Evolutionary conservation across 148 eudicot genomes (phyloP), one percentile per base, ranked within the genome.

Genomic region (Vaccinium corymbosum): DNA sequence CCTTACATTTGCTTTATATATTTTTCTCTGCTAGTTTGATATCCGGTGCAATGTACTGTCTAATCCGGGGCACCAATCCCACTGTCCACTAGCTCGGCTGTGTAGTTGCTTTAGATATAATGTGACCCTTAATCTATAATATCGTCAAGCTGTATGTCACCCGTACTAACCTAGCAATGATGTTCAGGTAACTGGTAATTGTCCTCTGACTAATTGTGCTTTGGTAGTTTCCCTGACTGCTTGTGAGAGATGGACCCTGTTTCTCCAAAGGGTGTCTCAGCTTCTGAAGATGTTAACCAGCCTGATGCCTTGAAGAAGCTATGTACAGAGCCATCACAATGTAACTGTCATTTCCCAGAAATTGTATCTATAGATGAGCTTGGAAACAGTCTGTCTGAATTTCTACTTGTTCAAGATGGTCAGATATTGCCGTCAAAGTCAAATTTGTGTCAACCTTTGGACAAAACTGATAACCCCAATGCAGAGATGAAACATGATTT

Each of bases 231-330:
- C 84, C 56, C 20, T 19, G 75, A 52, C 66, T 7, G 71, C 77
- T 85, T 64, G 52, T 79, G 51, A 85, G 80, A 46, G 78, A 91
- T 94, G 97, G 92, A 91, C 79, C 79, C 81, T 73, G 85, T 83
- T 80, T 82, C 83, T 83, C 79, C 56, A 74, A 35, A 27, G 61
- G 86, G 48, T 55, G 62, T 49, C 52, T 76, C 80, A 55, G 88
- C 59, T 76, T 85, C 88, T 52, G 74, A 81, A 74, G 84, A 84
- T 71, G 80, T 68, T 66, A 82, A 85, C 48, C 77, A 38, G 59
- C 72, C 68, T 57, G 32, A 59, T 72, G 86, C 56, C 66, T 82
- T 32, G 84, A 29, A 71, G 62, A 76, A 85, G 75, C 80, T 86
- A 53, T 75, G 79, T 81, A 16, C 62, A 25, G 81, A 81, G 62